These are phyloP conservation scores for Linderina pennispora DNA, from an alignment of 192 early-diverging fungal genomes.

Conservation along the genomic window DNA sequence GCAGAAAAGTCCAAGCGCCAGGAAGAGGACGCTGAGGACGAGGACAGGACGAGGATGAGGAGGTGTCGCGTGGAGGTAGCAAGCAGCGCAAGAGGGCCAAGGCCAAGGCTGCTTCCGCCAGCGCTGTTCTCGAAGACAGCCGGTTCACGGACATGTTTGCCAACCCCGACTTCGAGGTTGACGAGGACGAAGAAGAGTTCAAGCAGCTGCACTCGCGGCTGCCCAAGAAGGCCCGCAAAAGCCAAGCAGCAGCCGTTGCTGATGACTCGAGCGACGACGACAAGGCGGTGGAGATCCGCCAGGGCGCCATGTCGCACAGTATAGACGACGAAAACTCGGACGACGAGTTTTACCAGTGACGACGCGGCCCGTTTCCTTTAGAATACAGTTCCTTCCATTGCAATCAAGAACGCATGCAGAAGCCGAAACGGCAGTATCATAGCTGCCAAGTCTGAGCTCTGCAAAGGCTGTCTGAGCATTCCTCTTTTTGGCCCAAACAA, in stretches of 20 bases:
- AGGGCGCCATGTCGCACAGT: background rate
- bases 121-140: conserved; percentile 67
- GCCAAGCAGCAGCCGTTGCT: background rate
- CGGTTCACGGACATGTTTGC: conserved; percentile 86
- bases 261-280: conserved; percentile 37
- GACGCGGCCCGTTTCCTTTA: background rate
- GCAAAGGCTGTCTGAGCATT: no score
- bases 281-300: conserved; percentile 29
- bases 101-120: conserved; percentile 42
- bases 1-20: conserved; percentile 37
- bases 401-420: no score
- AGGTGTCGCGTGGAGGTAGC: conserved; percentile 35
- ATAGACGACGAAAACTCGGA: conserved; percentile 18
- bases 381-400: no score
- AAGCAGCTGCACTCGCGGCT: conserved; percentile 47
- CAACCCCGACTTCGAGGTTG: conserved; percentile 89
- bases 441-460: no score
- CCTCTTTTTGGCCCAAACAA: no score
- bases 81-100: conserved; percentile 39
- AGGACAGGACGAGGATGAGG: conserved; percentile 30
- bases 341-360: conserved; percentile 15
- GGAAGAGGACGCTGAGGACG: conserved; percentile 10
- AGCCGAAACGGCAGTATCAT: no score
- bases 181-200: conserved; percentile 75
- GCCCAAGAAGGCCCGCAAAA: conserved; percentile 6